Base-by-base conservation (phyloP, 345 rosid species). In the Heritiera fomes region DNA sequence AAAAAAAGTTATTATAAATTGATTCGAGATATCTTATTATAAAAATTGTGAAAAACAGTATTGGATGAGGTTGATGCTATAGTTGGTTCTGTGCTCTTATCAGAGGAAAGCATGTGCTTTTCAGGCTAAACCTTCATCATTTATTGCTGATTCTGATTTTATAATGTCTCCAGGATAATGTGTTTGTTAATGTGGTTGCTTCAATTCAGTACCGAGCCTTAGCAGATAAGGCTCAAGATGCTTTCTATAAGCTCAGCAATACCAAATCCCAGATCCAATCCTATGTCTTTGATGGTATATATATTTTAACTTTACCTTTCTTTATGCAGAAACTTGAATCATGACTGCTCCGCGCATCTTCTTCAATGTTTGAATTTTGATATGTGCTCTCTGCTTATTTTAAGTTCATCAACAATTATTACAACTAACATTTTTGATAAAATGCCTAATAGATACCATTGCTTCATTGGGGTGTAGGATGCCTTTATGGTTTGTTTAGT, bases 121-220 rank as follows among this genome's bases (percentile, higher is more conserved):
- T 72, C 41, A 2, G 47, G 34, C 11, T 72, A 72, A 8, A 52
- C 38, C 63, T 55, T 9, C 28, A 52, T 4, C 45, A 60, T 12
- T 60, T 60, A 60, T 14, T 13, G 41, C 67, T 47, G 78, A 9
- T 60, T 72, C 17, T 72, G 47, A 53, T 43, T 12, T n/a, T 40
- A 61, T 30, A 7, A 30, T 62, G 10, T 53, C 71, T 61, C 20
- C 90, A 87, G 88, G 90, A 87, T 59, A 89, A 85, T 63, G 91
- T 89, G 53, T 87, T 89, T 84, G 91, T 89, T 66, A 89, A 78
- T 30, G 88, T 89, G 73, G 90, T 87, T 70, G 91, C 91, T 43
- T 89, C 91, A 1, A 67, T 88, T 65, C 90, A 88, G 14, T 88
- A 87, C 79, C 86, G 85, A 40, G 90, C 88, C 28, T 72, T 89